A percentile compares a stretch with the other conserved stretches of the same genome.
Conservation (phyloP, 768 basidiomycete genomes). For the Lentinus brumalis region DNA sequence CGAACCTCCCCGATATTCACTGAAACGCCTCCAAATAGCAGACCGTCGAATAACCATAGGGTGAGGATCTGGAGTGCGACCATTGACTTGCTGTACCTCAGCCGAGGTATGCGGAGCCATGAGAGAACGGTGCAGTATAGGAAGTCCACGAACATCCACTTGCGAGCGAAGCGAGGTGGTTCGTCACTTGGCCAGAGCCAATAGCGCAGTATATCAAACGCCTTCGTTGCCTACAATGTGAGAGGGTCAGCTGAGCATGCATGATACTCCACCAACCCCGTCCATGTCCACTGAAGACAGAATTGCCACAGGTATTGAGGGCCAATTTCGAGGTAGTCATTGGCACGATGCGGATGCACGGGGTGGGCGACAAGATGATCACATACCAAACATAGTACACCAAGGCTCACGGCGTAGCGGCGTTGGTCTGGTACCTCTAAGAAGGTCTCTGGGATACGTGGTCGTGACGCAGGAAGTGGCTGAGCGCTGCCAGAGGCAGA, state of each 20-base stretch:
- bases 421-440: constrained; percentile 80
- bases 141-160: constrained; percentile 76
- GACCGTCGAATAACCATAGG: constrained; percentile 64
- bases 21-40: constrained; percentile 73
- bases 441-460: constrained; percentile 74
- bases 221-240: constrained; percentile 65
- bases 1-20: constrained; percentile 49
- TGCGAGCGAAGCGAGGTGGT: constrained; percentile 48
- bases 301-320: too few species aligned
- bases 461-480: constrained; percentile 27
- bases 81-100: constrained; percentile 65
- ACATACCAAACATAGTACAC: constrained; percentile 73
- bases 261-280: too few species aligned
- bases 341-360: background rate
- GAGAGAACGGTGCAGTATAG: constrained; percentile 58
- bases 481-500: constrained; percentile 4
- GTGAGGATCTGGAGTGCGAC: constrained; percentile 62
- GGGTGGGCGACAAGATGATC: background rate
- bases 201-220: constrained; percentile 65
- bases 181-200: constrained; percentile 49
- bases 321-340: background rate
- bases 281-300: too few species aligned
- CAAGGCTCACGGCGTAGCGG: constrained; percentile 75
- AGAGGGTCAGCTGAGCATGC: background rate
- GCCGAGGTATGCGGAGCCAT: constrained; percentile 71